These are phyloP conservation scores for Vigna angularis DNA, from an alignment of 306 rosid species.

Conservation along the genomic window DNA sequence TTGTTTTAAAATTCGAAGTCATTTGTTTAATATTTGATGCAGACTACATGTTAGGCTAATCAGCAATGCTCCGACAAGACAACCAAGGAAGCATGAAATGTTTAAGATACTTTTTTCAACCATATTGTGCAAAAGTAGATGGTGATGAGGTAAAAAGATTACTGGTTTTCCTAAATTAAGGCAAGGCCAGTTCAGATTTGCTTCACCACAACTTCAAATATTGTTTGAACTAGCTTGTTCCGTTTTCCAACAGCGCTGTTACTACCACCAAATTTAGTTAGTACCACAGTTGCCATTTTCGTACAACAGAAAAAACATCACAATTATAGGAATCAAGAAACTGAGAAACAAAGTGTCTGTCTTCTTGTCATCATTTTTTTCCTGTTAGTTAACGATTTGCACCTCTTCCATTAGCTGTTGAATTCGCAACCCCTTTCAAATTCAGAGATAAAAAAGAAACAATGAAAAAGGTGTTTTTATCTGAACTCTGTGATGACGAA, in stretches of 20 bases:
- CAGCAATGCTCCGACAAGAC: too few relatives aligned
- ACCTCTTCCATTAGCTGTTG: neutral
- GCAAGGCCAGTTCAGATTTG: slow-evolving; percentile 40
- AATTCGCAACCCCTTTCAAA: too few relatives aligned
- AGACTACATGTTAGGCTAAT: too few relatives aligned
- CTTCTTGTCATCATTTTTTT: too few relatives aligned
- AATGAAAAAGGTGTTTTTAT: neutral
- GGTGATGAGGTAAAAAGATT: neutral
- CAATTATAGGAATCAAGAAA: too few relatives aligned
- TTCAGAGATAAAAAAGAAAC: neutral
- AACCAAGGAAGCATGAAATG: neutral
- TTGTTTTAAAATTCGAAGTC: too few relatives aligned
- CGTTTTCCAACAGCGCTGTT: slow-evolving; percentile 46
- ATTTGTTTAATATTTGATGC: too few relatives aligned
- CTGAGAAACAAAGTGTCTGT: too few relatives aligned
- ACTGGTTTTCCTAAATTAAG: slow-evolving; percentile 57
- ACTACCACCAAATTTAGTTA: slow-evolving; percentile 37
- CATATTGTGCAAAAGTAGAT: slow-evolving; percentile 4
- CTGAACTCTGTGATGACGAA: neutral
- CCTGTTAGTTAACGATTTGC: too few relatives aligned
- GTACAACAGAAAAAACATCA: neutral
- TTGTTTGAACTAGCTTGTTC: slow-evolving; percentile 29
- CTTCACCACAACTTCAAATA: slow-evolving; percentile 32
- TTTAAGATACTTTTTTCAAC: neutral
- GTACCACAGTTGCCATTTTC: slow-evolving; percentile 41